Evolutionary conservation across 2,329 filamentous ascomycete genomes (phyloP).

Genomic region (Aureobasidium namibiae): DNA sequence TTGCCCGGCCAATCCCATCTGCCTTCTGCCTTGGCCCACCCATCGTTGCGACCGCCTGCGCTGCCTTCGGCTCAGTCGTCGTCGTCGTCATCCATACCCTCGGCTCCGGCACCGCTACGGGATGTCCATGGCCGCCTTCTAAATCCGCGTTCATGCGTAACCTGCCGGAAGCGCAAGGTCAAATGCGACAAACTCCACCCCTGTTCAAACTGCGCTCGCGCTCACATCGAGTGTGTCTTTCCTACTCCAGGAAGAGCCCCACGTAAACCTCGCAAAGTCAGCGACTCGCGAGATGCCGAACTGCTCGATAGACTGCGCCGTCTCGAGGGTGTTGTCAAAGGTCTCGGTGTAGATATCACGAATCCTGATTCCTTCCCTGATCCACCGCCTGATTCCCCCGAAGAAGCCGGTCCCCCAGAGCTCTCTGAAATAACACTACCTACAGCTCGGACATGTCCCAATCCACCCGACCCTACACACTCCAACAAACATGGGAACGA

Average conservation of each 20-base stretch:
- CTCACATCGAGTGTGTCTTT: conserved; percentile 63
- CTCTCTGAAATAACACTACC: background rate
- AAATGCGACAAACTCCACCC: conserved; percentile 72
- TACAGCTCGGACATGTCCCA: conserved; percentile 16
- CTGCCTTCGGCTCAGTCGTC: background rate
- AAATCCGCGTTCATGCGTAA: conserved; percentile 41
- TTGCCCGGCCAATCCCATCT: background rate
- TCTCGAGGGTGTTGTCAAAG: conserved; percentile 66
- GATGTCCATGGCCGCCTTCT: conserved; percentile 27
- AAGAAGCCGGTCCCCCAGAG: background rate
- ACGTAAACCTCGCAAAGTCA: conserved; percentile 58
- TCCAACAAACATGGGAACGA: background rate
- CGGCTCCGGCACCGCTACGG: conserved; percentile 12
- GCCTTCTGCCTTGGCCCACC: background rate
- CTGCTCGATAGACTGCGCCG: conserved; percentile 63
- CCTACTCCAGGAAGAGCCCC: conserved; percentile 66
- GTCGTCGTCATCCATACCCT: background rate
- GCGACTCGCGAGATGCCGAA: conserved; percentile 51
- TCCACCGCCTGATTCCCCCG: background rate
- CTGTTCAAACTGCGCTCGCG: conserved; percentile 65
- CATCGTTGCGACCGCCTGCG: background rate
- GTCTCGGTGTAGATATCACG: conserved; percentile 39
- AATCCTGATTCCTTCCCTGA: conserved; percentile 14
- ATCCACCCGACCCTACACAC: conserved; percentile 19
- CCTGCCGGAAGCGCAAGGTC: conserved; percentile 55